These are phyloP conservation scores for Lentinula aciculospora DNA, from an alignment of 768 basidiomycete species.

Conservation along the genomic window DNA sequence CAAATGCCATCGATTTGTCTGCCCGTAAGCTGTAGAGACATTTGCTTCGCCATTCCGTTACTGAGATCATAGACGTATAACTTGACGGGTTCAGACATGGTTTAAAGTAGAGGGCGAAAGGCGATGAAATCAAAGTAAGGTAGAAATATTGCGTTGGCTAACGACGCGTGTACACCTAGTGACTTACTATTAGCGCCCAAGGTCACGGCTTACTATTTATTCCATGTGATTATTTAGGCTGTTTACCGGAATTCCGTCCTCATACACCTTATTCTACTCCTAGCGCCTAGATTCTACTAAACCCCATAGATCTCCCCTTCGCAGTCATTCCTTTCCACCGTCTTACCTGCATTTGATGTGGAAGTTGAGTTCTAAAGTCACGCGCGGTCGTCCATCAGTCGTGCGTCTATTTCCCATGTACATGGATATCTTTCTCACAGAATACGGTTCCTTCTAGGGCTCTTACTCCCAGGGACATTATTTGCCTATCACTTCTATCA, in stretches of 20 bases:
- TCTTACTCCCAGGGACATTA: background rate
- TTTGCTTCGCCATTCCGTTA: constrained; percentile 73
- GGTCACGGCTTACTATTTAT: background rate
- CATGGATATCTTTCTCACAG: background rate
- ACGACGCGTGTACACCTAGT: constrained; percentile 8
- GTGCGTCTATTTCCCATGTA: constrained; percentile 4
- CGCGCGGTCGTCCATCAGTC: background rate
- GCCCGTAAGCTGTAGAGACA: constrained; percentile 80
- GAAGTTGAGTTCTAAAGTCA: background rate
- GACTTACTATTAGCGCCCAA: background rate
- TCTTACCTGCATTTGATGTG: constrained; percentile 1
- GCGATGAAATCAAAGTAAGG: background rate
- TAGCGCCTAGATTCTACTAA: background rate
- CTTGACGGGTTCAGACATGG: constrained; percentile 48
- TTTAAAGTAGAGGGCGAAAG: background rate
- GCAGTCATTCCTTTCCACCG: background rate
- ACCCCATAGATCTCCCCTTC: background rate
- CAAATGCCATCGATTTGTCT: constrained; percentile 92
- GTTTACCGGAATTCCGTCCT: too few relatives aligned
- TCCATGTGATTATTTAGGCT: background rate
- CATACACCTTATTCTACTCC: too few relatives aligned
- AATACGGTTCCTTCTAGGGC: background rate
- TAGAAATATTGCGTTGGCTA: background rate
- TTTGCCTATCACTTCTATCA: background rate
- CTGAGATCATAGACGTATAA: constrained; percentile 92